phyloP scores from a whole-genome alignment of 2,329 filamentous ascomycete genomes.

The Beauveria sp. region DNA sequence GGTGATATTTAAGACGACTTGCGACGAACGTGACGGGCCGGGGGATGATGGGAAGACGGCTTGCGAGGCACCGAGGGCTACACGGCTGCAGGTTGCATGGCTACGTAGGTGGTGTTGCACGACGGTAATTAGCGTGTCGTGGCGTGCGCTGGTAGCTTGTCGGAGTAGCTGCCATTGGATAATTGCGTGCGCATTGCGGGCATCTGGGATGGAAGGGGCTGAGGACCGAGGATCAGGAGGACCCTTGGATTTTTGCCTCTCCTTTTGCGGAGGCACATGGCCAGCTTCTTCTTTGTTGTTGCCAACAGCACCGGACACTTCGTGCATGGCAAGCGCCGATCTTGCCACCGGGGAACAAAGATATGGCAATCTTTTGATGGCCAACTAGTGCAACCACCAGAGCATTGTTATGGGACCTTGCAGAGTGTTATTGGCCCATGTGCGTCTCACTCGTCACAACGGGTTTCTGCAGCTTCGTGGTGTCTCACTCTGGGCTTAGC shows the following conservation, averaged over 20 bases:
- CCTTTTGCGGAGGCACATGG: neutral
- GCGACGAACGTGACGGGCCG: no score
- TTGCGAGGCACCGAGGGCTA: neutral
- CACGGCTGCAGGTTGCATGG: neutral
- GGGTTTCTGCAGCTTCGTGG: neutral
- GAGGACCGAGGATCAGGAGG: neutral
- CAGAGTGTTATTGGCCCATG: neutral
- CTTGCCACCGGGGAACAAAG: neutral
- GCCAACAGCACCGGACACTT: no score
- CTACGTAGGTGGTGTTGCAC: neutral
- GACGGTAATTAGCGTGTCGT: neutral
- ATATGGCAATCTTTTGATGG: neutral
- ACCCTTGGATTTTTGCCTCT: neutral
- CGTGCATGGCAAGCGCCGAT: neutral
- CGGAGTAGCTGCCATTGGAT: neutral
- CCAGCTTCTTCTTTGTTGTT: neutral
- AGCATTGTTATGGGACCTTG: neutral
- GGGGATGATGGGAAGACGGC: no score
- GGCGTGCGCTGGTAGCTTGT: slow-evolving; percentile 1
- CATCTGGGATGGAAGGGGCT: neutral
- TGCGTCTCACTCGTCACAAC: neutral
- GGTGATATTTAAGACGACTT: no score
- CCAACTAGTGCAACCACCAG: neutral
- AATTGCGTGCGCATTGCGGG: neutral
- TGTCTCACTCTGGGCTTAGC: slow-evolving; percentile 6